Percentiles rank a stretch among this genome's conserved stretches.
phyloP scores from a whole-genome alignment of 345 rosid genomes.

The Arabidopsis arenosa region DNA sequence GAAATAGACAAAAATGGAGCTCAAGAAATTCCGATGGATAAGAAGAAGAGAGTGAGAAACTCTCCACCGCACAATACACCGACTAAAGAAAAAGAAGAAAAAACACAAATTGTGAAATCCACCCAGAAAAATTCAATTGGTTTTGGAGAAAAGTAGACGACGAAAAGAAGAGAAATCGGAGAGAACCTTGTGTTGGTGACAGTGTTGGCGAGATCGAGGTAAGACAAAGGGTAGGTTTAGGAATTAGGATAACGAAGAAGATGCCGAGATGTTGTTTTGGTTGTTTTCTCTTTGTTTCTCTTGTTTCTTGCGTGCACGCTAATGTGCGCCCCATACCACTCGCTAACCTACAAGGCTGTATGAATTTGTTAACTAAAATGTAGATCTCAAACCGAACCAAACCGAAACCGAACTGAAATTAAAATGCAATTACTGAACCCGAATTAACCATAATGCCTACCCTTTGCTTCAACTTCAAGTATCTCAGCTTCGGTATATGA shows the following conservation, averaged over 20 bases:
- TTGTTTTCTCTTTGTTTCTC: background rate
- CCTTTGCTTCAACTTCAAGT: background rate
- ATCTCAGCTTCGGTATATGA: background rate
- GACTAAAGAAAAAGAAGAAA: background rate
- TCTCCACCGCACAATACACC: background rate
- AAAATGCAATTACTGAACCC: background rate
- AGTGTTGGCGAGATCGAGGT: constrained; percentile 37
- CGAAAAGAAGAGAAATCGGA: constrained; percentile 1
- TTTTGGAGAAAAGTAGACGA: background rate
- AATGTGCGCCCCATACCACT: constrained; percentile 24
- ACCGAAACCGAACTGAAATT: background rate
- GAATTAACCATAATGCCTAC: background rate
- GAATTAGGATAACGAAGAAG: constrained; percentile 34
- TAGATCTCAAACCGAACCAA: background rate
- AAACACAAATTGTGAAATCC: background rate
- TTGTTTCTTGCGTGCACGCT: constrained; percentile 23
- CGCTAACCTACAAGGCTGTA: background rate
- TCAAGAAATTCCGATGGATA: background rate
- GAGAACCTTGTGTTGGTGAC: constrained; percentile 8
- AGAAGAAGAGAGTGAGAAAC: constrained; percentile 2
- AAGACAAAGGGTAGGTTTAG: constrained; percentile 39
- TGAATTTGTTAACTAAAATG: too few relatives aligned
- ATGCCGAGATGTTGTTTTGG: background rate
- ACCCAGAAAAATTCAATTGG: background rate
- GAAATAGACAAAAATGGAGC: constrained; percentile 3